These are phyloP conservation scores for Helenozyma rhizophorensis DNA, from an alignment of 805 yeast species.

Conservation along the genomic window DNA sequence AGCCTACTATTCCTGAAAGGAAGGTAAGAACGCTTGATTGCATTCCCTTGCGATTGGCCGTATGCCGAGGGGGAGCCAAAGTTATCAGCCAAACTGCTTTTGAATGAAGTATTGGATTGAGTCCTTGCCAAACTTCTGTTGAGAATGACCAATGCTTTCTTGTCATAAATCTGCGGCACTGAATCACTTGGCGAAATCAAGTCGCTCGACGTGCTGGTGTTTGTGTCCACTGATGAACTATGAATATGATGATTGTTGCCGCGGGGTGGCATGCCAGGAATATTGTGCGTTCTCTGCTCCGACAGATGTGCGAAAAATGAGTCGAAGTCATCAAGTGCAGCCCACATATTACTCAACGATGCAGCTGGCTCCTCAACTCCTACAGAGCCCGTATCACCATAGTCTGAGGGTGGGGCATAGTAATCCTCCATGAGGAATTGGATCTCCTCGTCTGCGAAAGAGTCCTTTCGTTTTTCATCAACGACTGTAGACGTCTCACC, in stretches of 20 bases:
- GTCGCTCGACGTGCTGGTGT: slow-evolving; percentile 38
- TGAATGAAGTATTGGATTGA: slow-evolving; percentile 73
- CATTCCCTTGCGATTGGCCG: slow-evolving; percentile 11
- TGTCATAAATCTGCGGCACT: slow-evolving; percentile 75
- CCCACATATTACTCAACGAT: slow-evolving; percentile 86
- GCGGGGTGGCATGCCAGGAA: slow-evolving; percentile 2
- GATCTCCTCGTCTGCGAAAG: slow-evolving; percentile 30
- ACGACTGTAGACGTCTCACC: slow-evolving; percentile 35
- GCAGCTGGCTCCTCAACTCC: slow-evolving; percentile 62
- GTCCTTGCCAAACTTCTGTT: slow-evolving; percentile 70
- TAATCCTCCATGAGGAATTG: slow-evolving; percentile 62
- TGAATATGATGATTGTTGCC: slow-evolving; percentile 33
- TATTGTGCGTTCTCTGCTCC: slow-evolving; percentile 11
- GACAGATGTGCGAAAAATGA: slow-evolving; percentile 76
- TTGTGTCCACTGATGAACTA: slow-evolving; percentile 60
- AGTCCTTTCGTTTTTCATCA: slow-evolving; percentile 19
- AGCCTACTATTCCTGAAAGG: slow-evolving; percentile 36
- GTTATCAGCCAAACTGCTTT: slow-evolving; percentile 69
- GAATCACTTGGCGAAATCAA: slow-evolving; percentile 56
- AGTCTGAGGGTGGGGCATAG: slow-evolving; percentile 32
- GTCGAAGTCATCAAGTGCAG: slow-evolving; percentile 84
- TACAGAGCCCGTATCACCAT: slow-evolving; percentile 45
- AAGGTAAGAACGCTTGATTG: slow-evolving; percentile 33
- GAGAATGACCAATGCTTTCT: slow-evolving; percentile 70
- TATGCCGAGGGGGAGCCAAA: slow-evolving; percentile 23